phyloP scores from a whole-genome alignment of 768 basidiomycete species.

The Tricholoma flavovirens region DNA sequence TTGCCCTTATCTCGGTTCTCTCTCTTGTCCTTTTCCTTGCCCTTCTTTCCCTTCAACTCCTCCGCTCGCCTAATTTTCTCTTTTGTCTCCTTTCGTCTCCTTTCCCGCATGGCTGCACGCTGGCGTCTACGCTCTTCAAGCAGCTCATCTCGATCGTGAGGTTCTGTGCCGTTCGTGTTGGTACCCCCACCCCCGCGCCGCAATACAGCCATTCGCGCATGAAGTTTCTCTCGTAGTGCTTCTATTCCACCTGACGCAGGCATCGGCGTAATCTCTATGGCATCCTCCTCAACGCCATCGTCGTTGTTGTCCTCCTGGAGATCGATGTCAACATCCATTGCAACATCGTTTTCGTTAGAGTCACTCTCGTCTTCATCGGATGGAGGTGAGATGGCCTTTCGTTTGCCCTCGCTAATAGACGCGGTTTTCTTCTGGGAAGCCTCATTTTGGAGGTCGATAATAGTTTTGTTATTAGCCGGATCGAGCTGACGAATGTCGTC shows the following conservation, averaged over 20 bases:
- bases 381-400: slow-evolving; percentile 31
- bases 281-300: slow-evolving; percentile 28
- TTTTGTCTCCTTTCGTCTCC: slow-evolving; percentile 76
- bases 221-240: slow-evolving; percentile 65
- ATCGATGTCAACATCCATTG: slow-evolving; percentile 34
- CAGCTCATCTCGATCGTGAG: slow-evolving; percentile 72
- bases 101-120: slow-evolving; percentile 79
- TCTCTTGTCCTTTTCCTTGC: slow-evolving; percentile 34
- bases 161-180: slow-evolving; percentile 29
- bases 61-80: slow-evolving; percentile 72
- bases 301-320: slow-evolving; percentile 30
- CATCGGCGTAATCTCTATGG: slow-evolving; percentile 52
- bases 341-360: slow-evolving; percentile 22
- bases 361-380: slow-evolving; percentile 29
- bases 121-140: slow-evolving; percentile 74
- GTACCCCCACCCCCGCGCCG: slow-evolving; percentile 36
- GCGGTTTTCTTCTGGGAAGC: slow-evolving; percentile 20
- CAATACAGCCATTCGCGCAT: slow-evolving; percentile 68
- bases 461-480: slow-evolving; percentile 78
- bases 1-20: slow-evolving; percentile 37
- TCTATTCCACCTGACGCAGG: slow-evolving; percentile 55
- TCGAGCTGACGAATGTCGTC: slow-evolving; percentile 58
- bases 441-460: slow-evolving; percentile 69
- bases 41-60: slow-evolving; percentile 45
- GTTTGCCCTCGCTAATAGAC: slow-evolving; percentile 38